phyloP scores from a whole-genome alignment of 805 yeast species.

The Candida hungchunana region DNA sequence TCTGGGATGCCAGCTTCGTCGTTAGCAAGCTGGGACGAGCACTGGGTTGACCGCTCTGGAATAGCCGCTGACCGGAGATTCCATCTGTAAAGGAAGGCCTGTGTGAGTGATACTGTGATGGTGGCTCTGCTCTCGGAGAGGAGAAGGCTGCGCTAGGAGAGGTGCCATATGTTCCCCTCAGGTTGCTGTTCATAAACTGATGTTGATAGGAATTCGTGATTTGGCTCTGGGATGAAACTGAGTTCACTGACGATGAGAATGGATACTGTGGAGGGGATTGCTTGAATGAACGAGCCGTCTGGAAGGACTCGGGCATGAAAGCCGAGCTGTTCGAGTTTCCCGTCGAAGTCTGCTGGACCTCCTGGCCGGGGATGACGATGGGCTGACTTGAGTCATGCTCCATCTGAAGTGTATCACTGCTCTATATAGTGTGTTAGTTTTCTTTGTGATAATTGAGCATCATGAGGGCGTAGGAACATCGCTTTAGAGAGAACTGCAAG shows the following conservation, averaged over 20 bases:
- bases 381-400: conserved; percentile 26
- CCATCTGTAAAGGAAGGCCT: conserved; percentile 18
- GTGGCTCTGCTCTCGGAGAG: conserved; percentile 26
- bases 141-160: conserved; percentile 24
- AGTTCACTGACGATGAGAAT: conserved; percentile 25
- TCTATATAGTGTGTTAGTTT: conserved; percentile 7
- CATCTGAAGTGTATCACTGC: conserved; percentile 8
- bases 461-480: too few species aligned
- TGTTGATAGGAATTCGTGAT: conserved; percentile 16
- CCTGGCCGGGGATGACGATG: conserved; percentile 29
- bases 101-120: conserved; percentile 11
- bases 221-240: conserved; percentile 19
- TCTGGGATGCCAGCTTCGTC: conserved; percentile 28
- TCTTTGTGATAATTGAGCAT: too few species aligned
- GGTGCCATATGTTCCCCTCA: conserved; percentile 19
- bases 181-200: conserved; percentile 21
- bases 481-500: too few species aligned
- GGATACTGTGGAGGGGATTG: conserved; percentile 19
- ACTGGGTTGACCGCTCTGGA: conserved; percentile 9
- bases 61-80: conserved; percentile 7
- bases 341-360: conserved; percentile 12
- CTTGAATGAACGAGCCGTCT: conserved; percentile 25
- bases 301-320: conserved; percentile 25
- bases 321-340: conserved; percentile 5
- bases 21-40: conserved; percentile 29